Conservation (phyloP, 371 early-diverging fungal genomes). For the Cokeromyces recurvatus region DNA sequence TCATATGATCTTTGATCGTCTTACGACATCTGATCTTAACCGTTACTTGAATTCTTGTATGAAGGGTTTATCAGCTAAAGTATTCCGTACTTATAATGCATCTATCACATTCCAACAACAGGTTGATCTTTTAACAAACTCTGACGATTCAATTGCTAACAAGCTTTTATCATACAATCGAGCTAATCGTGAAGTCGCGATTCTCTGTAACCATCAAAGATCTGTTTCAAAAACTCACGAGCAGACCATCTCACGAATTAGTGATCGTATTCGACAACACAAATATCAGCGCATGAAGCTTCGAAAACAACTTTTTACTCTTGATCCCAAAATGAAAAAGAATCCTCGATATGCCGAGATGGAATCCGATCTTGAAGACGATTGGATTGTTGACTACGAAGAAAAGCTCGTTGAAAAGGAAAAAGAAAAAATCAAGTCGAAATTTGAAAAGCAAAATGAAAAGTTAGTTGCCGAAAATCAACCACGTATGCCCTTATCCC, state of each 20-base stretch:
- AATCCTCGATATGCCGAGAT: constrained; percentile 54
- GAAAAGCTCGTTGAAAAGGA: constrained; percentile 52
- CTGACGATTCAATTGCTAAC: constrained; percentile 70
- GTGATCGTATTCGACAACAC: constrained; percentile 76
- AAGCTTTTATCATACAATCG: constrained; percentile 93
- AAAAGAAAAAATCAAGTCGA: constrained; percentile 51
- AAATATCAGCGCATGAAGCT: constrained; percentile 80
- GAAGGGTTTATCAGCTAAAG: constrained; percentile 95
- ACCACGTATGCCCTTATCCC: constrained; percentile 42
- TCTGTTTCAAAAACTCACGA: constrained; percentile 80
- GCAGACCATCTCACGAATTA: constrained; percentile 72
- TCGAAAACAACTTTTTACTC: constrained; percentile 58
- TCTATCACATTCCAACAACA: constrained; percentile 92
- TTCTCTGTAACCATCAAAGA: constrained; percentile 97
- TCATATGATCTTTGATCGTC: constrained; percentile 85
- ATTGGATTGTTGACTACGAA: constrained; percentile 69
- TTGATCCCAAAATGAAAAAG: constrained; percentile 76
- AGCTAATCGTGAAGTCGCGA: constrained; percentile 94
- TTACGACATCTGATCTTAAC: constrained; percentile 79
- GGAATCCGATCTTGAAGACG: constrained; percentile 81
- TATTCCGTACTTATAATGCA: constrained; percentile 98
- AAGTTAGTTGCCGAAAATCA: constrained; percentile 58
- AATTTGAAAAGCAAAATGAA: constrained; percentile 72
- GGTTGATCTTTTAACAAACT: constrained; percentile 64
- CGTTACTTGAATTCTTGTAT: constrained; percentile 82